Conservation (phyloP, 352 stramenopile genomes). For the Halophytophthora batemanensis region DNA sequence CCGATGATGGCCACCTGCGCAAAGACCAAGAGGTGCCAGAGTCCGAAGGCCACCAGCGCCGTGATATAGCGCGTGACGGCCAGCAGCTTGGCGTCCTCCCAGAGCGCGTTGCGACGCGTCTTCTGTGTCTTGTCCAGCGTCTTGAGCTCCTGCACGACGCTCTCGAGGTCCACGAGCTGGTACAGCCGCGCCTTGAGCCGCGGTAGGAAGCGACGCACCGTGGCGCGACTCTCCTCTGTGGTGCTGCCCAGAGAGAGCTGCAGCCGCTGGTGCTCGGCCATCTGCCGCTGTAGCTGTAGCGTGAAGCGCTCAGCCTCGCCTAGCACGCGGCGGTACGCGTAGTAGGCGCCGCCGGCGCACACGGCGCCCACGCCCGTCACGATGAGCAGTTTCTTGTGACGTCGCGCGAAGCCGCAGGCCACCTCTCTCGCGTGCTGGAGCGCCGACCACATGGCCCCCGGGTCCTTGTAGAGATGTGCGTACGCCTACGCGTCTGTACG, state of each 20-base stretch:
- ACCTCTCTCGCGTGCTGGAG: constrained; percentile 49
- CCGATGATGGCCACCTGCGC: constrained; percentile 74
- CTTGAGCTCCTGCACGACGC: constrained; percentile 71
- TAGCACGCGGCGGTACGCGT: constrained; percentile 61
- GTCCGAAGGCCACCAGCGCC: constrained; percentile 62
- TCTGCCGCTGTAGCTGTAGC: constrained; percentile 64
- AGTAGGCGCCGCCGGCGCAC: constrained; percentile 61
- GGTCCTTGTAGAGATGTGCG: neutral
- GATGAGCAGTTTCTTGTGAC: constrained; percentile 66
- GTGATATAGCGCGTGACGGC: constrained; percentile 75
- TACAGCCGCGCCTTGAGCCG: constrained; percentile 61
- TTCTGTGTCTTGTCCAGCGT: constrained; percentile 68
- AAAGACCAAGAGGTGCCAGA: constrained; percentile 82
- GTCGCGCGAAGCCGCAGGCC: constrained; percentile 58
- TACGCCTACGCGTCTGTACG: neutral
- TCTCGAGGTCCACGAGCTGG: constrained; percentile 61
- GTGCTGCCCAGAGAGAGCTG: constrained; percentile 65
- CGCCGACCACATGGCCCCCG: constrained; percentile 60
- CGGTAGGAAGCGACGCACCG: constrained; percentile 73
- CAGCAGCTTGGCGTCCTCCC: constrained; percentile 71
- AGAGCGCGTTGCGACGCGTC: constrained; percentile 52
- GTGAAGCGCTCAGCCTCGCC: constrained; percentile 68
- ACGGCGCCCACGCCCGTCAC: constrained; percentile 41
- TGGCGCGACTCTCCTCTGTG: constrained; percentile 72
- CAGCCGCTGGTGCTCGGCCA: constrained; percentile 74